A percentile compares a stretch with the other conserved stretches of the same genome.
Conservation (phyloP, 2,329 filamentous ascomycete genomes). For the Talaromyces sp. region DNA sequence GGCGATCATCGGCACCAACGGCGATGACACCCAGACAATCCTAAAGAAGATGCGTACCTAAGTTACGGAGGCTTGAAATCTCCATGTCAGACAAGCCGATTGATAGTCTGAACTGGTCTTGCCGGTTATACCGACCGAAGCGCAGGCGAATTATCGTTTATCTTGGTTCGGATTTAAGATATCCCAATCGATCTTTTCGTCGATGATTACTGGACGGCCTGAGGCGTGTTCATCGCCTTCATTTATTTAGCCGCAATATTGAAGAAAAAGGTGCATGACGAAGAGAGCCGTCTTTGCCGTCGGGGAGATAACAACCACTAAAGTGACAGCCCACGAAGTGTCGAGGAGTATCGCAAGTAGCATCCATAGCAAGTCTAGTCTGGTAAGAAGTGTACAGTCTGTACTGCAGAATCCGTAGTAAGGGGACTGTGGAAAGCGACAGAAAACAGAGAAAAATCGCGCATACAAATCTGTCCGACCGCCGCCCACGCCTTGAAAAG, state of each 20-base stretch:
- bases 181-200: not conserved
- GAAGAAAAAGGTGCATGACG: not conserved
- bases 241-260: not conserved
- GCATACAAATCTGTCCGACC: conserved; percentile 19
- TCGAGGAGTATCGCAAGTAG: not conserved
- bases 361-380: not conserved
- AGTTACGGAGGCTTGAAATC: not conserved
- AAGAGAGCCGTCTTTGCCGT: conserved; percentile 1
- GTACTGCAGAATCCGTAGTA: not conserved
- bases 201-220: not conserved
- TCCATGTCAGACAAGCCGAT: not conserved
- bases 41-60: not conserved
- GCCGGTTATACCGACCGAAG: conserved; percentile 1
- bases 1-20: conserved; percentile 5
- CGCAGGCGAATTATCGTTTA: not conserved
- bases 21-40: not conserved
- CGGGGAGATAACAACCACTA: conserved; percentile 1
- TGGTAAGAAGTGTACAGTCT: not conserved
- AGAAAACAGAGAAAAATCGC: conserved; percentile 15
- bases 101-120: not conserved
- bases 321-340: not conserved
- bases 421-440: not conserved
- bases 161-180: not conserved
- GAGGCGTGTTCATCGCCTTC: not conserved
- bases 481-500: conserved; percentile 12